phyloP scores from a whole-genome alignment of 148 eudicot species.

The Pouteria glomerata region DNA sequence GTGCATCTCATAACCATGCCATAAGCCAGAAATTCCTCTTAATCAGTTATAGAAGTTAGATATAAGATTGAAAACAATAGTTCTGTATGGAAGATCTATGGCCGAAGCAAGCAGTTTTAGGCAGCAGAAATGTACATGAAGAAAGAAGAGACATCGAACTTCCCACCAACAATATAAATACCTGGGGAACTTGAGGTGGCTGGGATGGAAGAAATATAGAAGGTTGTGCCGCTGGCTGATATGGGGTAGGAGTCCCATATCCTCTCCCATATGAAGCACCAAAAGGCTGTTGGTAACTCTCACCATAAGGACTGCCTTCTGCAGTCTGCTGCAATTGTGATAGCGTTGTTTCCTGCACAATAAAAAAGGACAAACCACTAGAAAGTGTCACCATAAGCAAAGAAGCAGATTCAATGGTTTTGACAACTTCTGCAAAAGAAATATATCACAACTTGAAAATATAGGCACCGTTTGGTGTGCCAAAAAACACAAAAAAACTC shows the following conservation, averaged over 20 bases:
- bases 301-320: constrained; percentile 40
- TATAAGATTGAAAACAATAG: background rate
- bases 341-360: constrained; percentile 33
- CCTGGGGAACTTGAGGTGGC: constrained; percentile 55
- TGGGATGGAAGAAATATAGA: constrained; percentile 66
- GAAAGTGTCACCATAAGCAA: background rate
- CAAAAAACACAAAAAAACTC: no score
- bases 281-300: constrained; percentile 46
- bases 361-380: background rate
- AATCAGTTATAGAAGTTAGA: background rate
- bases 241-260: constrained; percentile 42
- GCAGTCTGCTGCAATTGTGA: constrained; percentile 37
- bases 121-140: background rate
- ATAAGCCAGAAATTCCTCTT: background rate
- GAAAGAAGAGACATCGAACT: background rate
- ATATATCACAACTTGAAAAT: background rate
- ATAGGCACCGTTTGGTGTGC: no score
- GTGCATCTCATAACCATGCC: background rate
- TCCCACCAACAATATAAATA: constrained; percentile 24
- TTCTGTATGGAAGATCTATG: background rate
- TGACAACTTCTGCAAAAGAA: background rate
- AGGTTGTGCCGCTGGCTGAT: constrained; percentile 50
- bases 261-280: constrained; percentile 33
- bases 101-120: background rate
- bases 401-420: constrained; percentile 3